Base-by-base conservation (phyloP, 1,284 basidiomycete genomes). In the Malassezia slooffiae region DNA sequence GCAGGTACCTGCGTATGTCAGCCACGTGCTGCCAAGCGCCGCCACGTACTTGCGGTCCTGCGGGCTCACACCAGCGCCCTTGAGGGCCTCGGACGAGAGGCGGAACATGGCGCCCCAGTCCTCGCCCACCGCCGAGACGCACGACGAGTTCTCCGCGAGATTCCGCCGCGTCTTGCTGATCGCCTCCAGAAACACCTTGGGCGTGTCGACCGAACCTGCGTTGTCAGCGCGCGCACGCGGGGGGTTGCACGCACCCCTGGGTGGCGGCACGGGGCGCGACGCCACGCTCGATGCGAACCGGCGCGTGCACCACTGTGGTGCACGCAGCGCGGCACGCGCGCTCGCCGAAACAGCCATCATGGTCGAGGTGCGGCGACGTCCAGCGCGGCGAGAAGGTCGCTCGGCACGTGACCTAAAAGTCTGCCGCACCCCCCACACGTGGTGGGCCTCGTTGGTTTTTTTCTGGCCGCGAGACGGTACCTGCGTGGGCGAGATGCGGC, bases 161-260 rank as follows among this genome's bases (percentile, higher is more conserved):
- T 85, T 84, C 2, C 75, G 78, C 31, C 82, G 79, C 8, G 73
- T 72, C 29, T 82, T 75, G 21, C 83, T 83, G 57, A 86, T 83
- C 17, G 80, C 75, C 47, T 76, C 77, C 49, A 86, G 73, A 59
- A 86, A 83, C n/a, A 75, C 35, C 21, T 42, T 48, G 12, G 46
- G 46, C 24, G 46, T 28, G 23, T 33, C 28, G 15, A 43, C 34
- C 4, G 21, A 33, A 13, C 29, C 46, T 47, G 33, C 4, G 5
- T 20, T 24, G 34, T 35, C 7, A 31, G 27, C 13, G n/a, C n/a
- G n/a, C n/a, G n/a, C 27, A 19, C 11, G 16, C 13, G 12, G 6
- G 13, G 20, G 13, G 13, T 4, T 6, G 3, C 17, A 48, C 46
- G 11, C 35, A 48, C 46, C 35, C 6, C 40, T 23, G 6, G 46